Evolutionary conservation across 2,329 filamentous ascomycete genomes (phyloP).

Genomic region (Alternaria rosae): DNA sequence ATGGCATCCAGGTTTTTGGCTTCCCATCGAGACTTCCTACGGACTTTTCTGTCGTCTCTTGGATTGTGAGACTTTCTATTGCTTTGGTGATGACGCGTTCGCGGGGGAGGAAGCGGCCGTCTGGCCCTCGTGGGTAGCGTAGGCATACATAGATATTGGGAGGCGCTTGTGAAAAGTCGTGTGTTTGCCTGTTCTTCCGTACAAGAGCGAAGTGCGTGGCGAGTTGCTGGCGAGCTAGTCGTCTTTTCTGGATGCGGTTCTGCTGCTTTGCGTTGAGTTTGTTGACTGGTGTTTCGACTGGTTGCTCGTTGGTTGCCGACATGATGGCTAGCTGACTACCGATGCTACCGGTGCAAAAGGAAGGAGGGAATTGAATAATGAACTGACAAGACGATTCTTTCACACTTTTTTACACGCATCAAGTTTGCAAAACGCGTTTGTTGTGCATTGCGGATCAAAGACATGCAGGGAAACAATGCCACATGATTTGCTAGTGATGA

Average conservation of each 20-base stretch:
- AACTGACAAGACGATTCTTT: too few species aligned
- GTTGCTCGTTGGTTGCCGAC: slow-evolving; percentile 3
- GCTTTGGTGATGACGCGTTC: slow-evolving; percentile 1
- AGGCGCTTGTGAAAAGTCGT: not conserved
- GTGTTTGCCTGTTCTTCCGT: not conserved
- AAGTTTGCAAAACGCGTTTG: not conserved
- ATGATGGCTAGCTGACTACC: not conserved
- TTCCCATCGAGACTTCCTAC: not conserved
- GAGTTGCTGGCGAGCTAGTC: slow-evolving; percentile 8
- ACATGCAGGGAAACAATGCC: not conserved
- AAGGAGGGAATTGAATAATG: not conserved
- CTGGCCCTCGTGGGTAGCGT: not conserved
- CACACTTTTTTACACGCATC: too few species aligned
- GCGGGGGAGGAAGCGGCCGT: not conserved
- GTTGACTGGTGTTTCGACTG: not conserved
- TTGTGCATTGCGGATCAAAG: not conserved
- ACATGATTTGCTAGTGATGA: slow-evolving; percentile 1
- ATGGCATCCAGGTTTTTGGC: slow-evolving; percentile 1
- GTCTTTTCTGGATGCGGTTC: slow-evolving; percentile 8
- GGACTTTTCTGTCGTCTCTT: not conserved
- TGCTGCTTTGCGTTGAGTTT: slow-evolving; percentile 11
- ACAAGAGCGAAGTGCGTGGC: not conserved
- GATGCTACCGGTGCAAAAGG: not conserved
- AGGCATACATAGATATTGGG: not conserved
- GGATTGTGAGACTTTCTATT: not conserved